Evolutionary conservation across 2,329 filamentous ascomycete genomes (phyloP), one percentile per base, ranked within the genome.

Genomic region (Beauveria bassiana): DNA sequence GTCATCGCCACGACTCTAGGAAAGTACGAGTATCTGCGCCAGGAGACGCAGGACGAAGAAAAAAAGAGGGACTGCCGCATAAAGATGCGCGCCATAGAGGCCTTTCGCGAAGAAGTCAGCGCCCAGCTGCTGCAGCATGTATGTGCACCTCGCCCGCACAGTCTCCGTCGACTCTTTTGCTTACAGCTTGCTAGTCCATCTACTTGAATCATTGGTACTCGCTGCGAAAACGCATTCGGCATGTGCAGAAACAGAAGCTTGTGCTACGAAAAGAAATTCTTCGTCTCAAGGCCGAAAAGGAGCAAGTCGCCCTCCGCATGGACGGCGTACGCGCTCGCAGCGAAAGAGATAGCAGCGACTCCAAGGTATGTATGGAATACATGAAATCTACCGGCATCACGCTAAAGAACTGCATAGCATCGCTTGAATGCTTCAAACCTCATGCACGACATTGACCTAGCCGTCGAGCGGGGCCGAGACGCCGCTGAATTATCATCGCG

Each of bases 371-470:
- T 84, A 71, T 64, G 78, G 70, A 42, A 24, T 16, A 12, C 26
- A 12, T 26, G 34, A 10, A n/a, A 3, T 26, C 8, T 20, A 20
- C 12, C 2, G n/a, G 1, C 5, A 18, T 20, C 1, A 3, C 3
- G 10, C 66, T 70, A 50, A 68, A 24, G 12, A 24, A 20, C 28
- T 14, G 12, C 16, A 0, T 28, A 74, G 70, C 75, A 80, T 63
- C 78, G 81, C 64, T 75, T 85, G 16, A 75, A 78, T 10, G 74
- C 86, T 18, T 88, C 86, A 20, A 77, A 79, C 3, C 71, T 80
- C 7, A 82, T 87, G 78, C 81, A 87, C 65, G 82, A 87, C 62
- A 79, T 88, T 61, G 85, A 87, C 58, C 71, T 87, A 20, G 84
- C 81, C 0, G 75, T 82, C 10, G 78, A 81, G 53, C 77, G 79